These are phyloP conservation scores for Salix suchowensis DNA, from an alignment of 345 rosid genomes.

Conservation along the genomic window DNA sequence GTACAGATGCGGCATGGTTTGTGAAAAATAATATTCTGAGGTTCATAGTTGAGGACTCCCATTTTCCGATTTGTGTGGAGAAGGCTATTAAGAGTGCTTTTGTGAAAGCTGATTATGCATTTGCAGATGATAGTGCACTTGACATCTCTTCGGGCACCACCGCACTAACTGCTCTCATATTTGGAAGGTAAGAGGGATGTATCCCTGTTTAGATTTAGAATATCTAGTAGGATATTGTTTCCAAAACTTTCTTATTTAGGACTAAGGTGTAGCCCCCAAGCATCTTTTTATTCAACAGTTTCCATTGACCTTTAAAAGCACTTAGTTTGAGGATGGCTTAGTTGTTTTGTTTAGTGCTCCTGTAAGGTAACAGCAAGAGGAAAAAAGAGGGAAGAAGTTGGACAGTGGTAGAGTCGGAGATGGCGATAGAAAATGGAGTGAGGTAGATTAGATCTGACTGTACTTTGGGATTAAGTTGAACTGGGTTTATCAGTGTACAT, in stretches of 20 bases:
- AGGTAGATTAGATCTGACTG: background rate
- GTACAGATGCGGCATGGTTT: conserved; percentile 85
- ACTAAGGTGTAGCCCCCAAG: background rate
- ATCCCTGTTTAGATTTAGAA: background rate
- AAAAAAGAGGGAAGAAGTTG: background rate
- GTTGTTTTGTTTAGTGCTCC: background rate
- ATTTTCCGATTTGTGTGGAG: conserved; percentile 68
- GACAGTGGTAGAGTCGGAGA: background rate
- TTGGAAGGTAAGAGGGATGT: conserved; percentile 57
- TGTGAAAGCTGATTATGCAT: conserved; percentile 79
- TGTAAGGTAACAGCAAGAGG: background rate
- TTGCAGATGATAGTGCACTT: conserved; percentile 76
- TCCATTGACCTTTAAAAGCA: background rate
- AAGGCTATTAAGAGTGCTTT: conserved; percentile 79
- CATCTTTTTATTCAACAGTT: background rate
- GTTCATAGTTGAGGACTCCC: conserved; percentile 74
- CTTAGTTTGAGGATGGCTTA: background rate
- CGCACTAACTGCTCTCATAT: conserved; percentile 69
- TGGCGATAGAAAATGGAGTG: background rate
- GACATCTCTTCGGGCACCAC: conserved; percentile 98
- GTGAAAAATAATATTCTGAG: conserved; percentile 65
- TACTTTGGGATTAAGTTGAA: background rate
- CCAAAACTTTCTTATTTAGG: background rate
- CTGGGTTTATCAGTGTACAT: background rate
- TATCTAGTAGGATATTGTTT: background rate